These are phyloP conservation scores for Pisolithus microcarpus DNA, from an alignment of 768 basidiomycete genomes.

Conservation along the genomic window DNA sequence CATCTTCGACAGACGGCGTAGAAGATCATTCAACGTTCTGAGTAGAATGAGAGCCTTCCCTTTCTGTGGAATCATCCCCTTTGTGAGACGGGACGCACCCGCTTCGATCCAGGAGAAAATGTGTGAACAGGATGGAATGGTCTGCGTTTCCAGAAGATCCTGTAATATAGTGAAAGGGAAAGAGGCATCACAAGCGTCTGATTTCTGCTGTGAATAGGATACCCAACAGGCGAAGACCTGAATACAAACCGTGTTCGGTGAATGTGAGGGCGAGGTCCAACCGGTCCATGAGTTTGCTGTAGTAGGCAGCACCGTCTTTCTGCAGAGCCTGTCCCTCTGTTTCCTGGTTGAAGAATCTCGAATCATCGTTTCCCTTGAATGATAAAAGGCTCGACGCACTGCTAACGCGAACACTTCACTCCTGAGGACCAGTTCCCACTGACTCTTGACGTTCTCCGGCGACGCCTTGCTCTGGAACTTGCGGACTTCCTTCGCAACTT, in stretches of 20 bases:
- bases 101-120: slow-evolving; percentile 85
- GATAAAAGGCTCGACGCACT: slow-evolving; percentile 36
- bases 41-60: slow-evolving; percentile 82
- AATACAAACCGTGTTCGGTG: slow-evolving; percentile 61
- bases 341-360: slow-evolving; percentile 31
- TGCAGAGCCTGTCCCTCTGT: slow-evolving; percentile 64
- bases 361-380: background rate
- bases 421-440: slow-evolving; percentile 70
- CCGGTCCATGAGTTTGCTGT: slow-evolving; percentile 48
- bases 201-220: slow-evolving; percentile 1
- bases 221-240: background rate
- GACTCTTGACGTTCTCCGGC: slow-evolving; percentile 55
- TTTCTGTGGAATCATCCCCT: slow-evolving; percentile 77
- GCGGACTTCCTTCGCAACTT: slow-evolving; percentile 40
- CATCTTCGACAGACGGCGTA: slow-evolving; percentile 81
- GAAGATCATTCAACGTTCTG: slow-evolving; percentile 79
- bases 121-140: slow-evolving; percentile 77
- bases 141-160: slow-evolving; percentile 80
- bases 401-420: slow-evolving; percentile 67
- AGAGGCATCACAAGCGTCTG: slow-evolving; percentile 72
- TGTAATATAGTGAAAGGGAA: slow-evolving; percentile 71
- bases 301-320: slow-evolving; percentile 47
- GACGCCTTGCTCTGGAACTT: slow-evolving; percentile 38
- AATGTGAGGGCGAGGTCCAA: slow-evolving; percentile 72
- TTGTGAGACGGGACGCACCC: slow-evolving; percentile 62